A percentile compares a stretch with the other conserved stretches of the same genome.
Evolutionary conservation across 2,329 filamentous ascomycete genomes (phyloP).

Genomic region (Diaporthe sp.): DNA sequence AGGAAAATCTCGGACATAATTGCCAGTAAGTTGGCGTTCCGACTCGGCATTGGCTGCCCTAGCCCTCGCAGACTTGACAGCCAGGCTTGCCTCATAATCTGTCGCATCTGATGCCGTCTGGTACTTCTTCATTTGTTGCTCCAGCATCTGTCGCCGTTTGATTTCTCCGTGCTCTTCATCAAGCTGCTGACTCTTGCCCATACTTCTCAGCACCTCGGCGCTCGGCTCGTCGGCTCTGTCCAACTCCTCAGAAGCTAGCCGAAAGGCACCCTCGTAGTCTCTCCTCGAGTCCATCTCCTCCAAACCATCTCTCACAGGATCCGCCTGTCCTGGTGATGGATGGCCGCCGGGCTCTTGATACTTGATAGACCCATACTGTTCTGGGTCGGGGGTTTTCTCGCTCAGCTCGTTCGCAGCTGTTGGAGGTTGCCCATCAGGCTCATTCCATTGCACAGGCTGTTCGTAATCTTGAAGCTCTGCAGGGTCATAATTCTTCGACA

Average conservation of each 20-base stretch:
- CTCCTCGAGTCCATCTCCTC: conserved; percentile 54
- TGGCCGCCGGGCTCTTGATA: conserved; percentile 52
- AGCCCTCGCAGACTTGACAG: conserved; percentile 41
- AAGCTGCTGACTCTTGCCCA: conserved; percentile 32
- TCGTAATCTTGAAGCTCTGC: not conserved
- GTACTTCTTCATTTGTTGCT: conserved; percentile 47
- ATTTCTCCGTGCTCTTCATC: not conserved
- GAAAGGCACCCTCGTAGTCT: conserved; percentile 20
- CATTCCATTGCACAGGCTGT: not conserved
- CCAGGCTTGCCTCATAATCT: conserved; percentile 45
- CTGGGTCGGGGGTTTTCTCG: conserved; percentile 51
- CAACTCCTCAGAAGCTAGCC: not conserved
- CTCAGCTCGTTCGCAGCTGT: conserved; percentile 43
- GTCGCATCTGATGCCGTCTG: conserved; percentile 47
- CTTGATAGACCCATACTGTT: conserved; percentile 45
- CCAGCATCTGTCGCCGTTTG: conserved; percentile 45
- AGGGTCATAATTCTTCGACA: not conserved
- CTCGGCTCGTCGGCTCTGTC: conserved; percentile 48
- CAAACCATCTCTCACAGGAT: conserved; percentile 51
- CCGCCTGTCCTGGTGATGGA: conserved; percentile 44
- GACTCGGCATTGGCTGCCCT: conserved; percentile 34
- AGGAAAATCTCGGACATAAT: conserved; percentile 64
- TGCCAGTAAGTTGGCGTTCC: conserved; percentile 56
- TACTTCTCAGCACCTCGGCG: conserved; percentile 40
- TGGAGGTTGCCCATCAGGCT: conserved; percentile 1